A percentile compares a stretch with the other conserved stretches of the same genome.
These are phyloP conservation scores for Solanum pennellii DNA, from an alignment of 257 asterid species.

Conservation along the genomic window DNA sequence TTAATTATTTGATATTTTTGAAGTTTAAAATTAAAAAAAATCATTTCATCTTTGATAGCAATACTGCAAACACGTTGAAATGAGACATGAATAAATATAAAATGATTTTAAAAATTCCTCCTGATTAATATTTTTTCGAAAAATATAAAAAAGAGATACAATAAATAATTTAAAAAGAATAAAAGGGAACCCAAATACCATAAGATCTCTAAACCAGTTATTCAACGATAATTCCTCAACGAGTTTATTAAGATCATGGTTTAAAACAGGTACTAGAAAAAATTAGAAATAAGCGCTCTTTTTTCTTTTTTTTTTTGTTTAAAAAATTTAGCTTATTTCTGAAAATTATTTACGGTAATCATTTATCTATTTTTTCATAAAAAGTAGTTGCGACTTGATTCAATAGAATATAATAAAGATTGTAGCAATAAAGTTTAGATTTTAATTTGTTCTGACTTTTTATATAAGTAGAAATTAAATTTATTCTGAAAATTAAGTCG, in stretches of 20 bases:
- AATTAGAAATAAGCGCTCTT: not conserved
- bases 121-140: rapidly evolving
- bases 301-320: not conserved
- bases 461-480: not conserved
- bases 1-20: too few relatives aligned
- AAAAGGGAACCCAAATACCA: not conserved
- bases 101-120: not conserved
- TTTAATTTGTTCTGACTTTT: not conserved
- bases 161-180: too few relatives aligned
- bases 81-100: not conserved
- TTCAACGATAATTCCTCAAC: not conserved
- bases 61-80: too few relatives aligned
- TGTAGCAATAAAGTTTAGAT: not conserved
- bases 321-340: not conserved
- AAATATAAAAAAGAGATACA: too few relatives aligned
- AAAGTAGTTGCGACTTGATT: not conserved
- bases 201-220: not conserved
- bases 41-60: not conserved
- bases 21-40: not conserved
- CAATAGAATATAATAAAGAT: not conserved
- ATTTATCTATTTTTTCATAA: not conserved
- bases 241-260: not conserved
- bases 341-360: not conserved
- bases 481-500: not conserved
- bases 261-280: not conserved